Evolutionary conservation across 805 yeast species (phyloP), one percentile per base, ranked within the genome.

Genomic region (Cyberlindnera japonica): DNA sequence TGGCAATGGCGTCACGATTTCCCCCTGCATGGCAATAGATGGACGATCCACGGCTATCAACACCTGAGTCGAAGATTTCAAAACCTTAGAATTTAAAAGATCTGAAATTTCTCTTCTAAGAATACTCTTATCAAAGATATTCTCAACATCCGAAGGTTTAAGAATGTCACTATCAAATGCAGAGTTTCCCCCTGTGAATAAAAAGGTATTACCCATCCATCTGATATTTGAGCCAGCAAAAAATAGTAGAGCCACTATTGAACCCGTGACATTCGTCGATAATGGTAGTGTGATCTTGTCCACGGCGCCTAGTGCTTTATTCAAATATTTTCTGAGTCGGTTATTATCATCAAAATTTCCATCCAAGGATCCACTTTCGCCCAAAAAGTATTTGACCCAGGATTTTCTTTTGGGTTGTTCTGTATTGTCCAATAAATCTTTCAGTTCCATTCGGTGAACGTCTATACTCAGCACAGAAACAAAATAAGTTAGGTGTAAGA

Each of bases 401-500:
- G 47, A 26, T 16, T 21, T 34, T 20, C 25, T 38, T 15, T 25
- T 21, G 11, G n/a, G 13, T 5, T 32, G 42, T 7, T 31, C 34
- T 13, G 20, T 18, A 8, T 37, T 40, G 24, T 46, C 49, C 8
- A 75, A 55, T 11, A 79, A 55, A 44, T 80, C 87, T 13, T 73
- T 73, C 14, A 81, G 66, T 49, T 82, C 90, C 20, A 74, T 58
- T 39, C 87, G 68, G 34, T 80, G 72, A 22, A 80, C 62, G 61
- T 87, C 95, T 27, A 86, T 74, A 14, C 82, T 70, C 22, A 85
- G 62, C 2, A 84, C 76, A 0, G 88, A 78, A 2, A 79, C 65
- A 43, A 84, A 74, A 57, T 69, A 85, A 1, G 90, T 75, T 35
- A 78, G 54, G 48, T 81, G 87, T 27, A 86, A 62, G 5, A 72